Evolutionary conservation across 2,329 filamentous ascomycete species (phyloP), one percentile per base, ranked within the genome.

Genomic region (Geosmithia morbida): DNA sequence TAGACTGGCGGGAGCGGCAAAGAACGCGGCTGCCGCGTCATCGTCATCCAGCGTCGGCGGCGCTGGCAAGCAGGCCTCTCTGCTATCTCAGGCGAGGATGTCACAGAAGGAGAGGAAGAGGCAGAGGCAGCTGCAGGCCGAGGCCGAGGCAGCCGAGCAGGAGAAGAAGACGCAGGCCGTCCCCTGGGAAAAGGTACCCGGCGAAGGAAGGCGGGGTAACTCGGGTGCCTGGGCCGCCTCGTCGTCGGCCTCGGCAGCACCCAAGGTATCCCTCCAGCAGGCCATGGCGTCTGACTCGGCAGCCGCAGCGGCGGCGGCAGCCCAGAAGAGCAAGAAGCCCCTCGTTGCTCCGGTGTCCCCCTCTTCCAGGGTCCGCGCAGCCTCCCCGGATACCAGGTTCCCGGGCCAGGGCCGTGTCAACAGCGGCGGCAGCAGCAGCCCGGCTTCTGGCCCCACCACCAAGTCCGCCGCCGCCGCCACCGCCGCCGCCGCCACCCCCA

Each of bases 21-120:
- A 11, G 3, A 16, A 11, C 11, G 33, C 33, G 33, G 33, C 33
- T 11, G 33, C 33, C 33, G 3, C 33, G 11, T 16, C 33, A 70
- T 65, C 47, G 66, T 71, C 3, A 16, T 45, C n/a, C n/a, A n/a
- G n/a, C n/a, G n/a, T n/a, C n/a, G n/a, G n/a, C 19, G 44, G 10
- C 17, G 49, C 60, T 55, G 48, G 48, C 58, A 66, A 53, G 40
- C 56, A 37, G 33, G 22, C 22, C 4, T 4, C 22, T 4, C 22
- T 26, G 22, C 11, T 13, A 11, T 37, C 67, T 0, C 65, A 67
- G 16, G 59, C 65, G 0, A 95, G 86, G 59, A 65, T 94, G 54
- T 95, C 89, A 0, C 92, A 97, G 56, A 94, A 92, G 58, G 89
- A 96, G 61, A 81, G 88, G 19, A 97, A 95, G 66, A 85, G 78